These are phyloP conservation scores for Chiua virens DNA, from an alignment of 768 basidiomycete genomes.

Conservation along the genomic window DNA sequence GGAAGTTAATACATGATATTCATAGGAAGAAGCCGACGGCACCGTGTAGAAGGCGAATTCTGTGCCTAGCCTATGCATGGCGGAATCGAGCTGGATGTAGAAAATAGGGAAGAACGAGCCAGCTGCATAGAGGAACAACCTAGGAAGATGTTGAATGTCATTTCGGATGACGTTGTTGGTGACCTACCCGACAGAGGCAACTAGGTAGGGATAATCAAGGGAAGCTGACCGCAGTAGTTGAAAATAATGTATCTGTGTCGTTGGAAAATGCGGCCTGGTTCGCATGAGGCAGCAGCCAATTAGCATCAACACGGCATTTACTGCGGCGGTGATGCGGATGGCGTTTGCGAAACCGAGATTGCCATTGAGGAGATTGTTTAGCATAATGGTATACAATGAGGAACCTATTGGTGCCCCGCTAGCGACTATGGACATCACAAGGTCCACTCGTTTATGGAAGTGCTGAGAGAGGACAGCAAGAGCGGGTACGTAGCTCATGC, in stretches of 20 bases:
- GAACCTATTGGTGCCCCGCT: slow-evolving; percentile 36
- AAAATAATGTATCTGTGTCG: slow-evolving; percentile 10
- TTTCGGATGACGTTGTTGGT: neutral
- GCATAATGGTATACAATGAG: slow-evolving; percentile 26
- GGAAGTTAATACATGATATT: neutral
- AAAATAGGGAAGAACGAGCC: slow-evolving; percentile 50
- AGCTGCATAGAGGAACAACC: slow-evolving; percentile 21
- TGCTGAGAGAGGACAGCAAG: slow-evolving; percentile 47
- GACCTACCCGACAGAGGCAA: slow-evolving; percentile 24
- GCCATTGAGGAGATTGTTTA: slow-evolving; percentile 24
- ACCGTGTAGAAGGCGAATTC: slow-evolving; percentile 59
- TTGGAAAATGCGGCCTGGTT: slow-evolving; percentile 37
- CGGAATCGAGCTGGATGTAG: slow-evolving; percentile 57
- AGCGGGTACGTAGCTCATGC: slow-evolving; percentile 39
- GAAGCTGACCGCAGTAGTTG: slow-evolving; percentile 19
- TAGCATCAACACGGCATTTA: slow-evolving; percentile 38
- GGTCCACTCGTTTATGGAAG: slow-evolving; percentile 39
- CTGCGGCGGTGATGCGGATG: slow-evolving; percentile 45
- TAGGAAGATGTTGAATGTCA: slow-evolving; percentile 1
- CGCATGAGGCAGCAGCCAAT: slow-evolving; percentile 35
- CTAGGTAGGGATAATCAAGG: slow-evolving; percentile 23
- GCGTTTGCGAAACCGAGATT: slow-evolving; percentile 40
- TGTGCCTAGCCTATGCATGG: slow-evolving; percentile 44
- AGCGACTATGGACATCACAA: slow-evolving; percentile 42
- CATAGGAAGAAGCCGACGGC: slow-evolving; percentile 4